Conservation (phyloP, 139 green algal species). For the Nannochloris sp. region DNA sequence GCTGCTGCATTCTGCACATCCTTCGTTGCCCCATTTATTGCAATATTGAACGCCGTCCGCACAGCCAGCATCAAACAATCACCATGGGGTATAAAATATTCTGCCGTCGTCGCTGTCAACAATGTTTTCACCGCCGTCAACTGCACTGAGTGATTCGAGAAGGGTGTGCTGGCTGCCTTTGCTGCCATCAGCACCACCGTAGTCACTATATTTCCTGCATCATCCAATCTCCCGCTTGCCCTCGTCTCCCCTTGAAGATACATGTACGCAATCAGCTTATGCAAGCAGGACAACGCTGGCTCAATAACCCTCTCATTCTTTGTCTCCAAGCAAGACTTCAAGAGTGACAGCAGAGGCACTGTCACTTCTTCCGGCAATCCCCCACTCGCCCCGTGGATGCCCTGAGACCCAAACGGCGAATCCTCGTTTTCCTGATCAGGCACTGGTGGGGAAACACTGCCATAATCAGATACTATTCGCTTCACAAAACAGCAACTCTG, state of each 20-base stretch:
- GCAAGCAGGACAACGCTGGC: slow-evolving; percentile 67
- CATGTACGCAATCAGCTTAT: slow-evolving; percentile 76
- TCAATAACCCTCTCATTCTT: slow-evolving; percentile 47
- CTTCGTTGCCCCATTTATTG: slow-evolving; percentile 48
- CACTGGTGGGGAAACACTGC: neutral
- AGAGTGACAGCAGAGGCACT: slow-evolving; percentile 52
- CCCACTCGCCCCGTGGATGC: slow-evolving; percentile 15
- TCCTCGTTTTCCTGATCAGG: slow-evolving; percentile 1
- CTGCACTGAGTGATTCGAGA: slow-evolving; percentile 45
- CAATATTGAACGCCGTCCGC: slow-evolving; percentile 78
- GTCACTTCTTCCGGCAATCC: slow-evolving; percentile 21
- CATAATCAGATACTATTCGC: slow-evolving; percentile 19
- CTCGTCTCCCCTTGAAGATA: slow-evolving; percentile 70
- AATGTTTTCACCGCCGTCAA: slow-evolving; percentile 63
- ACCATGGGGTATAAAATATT: slow-evolving; percentile 82
- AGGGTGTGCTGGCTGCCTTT: slow-evolving; percentile 52
- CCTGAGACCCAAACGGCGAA: slow-evolving; percentile 24
- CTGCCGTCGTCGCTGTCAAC: slow-evolving; percentile 73
- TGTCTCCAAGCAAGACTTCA: slow-evolving; percentile 47
- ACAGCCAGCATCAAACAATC: slow-evolving; percentile 73
- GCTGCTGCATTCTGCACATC: slow-evolving; percentile 67
- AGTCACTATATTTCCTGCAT: slow-evolving; percentile 34
- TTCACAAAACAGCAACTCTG: slow-evolving; percentile 58
- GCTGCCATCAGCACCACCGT: slow-evolving; percentile 47
- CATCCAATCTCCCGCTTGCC: slow-evolving; percentile 36